These are phyloP conservation scores for Eleusine indica DNA, from an alignment of 176 grass and related monocot genomes.

Conservation along the genomic window DNA sequence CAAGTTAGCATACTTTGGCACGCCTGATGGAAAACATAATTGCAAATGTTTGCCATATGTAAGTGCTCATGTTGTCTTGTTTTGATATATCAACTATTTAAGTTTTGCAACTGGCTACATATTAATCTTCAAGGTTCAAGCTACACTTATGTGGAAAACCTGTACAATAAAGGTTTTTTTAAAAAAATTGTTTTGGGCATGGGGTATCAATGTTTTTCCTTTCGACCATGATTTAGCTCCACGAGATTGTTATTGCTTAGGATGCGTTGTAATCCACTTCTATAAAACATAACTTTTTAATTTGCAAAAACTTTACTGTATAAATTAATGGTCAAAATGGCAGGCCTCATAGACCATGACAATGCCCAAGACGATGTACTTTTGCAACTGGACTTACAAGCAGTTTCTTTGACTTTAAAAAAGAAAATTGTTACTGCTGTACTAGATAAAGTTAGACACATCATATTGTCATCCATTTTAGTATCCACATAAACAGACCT, in stretches of 20 bases:
- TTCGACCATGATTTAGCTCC: neutral
- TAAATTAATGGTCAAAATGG: neutral
- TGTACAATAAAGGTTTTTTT: no score
- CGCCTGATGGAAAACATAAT: no score
- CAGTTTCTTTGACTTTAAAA: neutral
- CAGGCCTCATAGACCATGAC: no score
- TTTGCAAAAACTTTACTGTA: neutral
- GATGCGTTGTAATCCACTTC: neutral
- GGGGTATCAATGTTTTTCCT: no score
- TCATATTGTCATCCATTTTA: neutral
- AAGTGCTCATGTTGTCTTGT: neutral
- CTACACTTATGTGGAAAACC: neutral
- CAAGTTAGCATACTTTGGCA: constrained; percentile 10
- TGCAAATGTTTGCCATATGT: no score
- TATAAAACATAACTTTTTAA: neutral
- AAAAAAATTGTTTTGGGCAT: no score
- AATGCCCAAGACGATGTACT: neutral
- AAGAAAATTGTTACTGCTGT: neutral
- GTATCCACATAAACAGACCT: neutral
- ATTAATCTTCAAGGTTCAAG: neutral
- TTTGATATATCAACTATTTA: neutral
- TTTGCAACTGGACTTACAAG: neutral
- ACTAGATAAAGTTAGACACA: neutral
- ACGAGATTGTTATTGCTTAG: neutral
- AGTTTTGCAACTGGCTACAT: neutral